A percentile compares a stretch with the other conserved stretches of the same genome.
Conservation (phyloP, 1,139 yeast species). For the Yamadazyma jaroonii region DNA sequence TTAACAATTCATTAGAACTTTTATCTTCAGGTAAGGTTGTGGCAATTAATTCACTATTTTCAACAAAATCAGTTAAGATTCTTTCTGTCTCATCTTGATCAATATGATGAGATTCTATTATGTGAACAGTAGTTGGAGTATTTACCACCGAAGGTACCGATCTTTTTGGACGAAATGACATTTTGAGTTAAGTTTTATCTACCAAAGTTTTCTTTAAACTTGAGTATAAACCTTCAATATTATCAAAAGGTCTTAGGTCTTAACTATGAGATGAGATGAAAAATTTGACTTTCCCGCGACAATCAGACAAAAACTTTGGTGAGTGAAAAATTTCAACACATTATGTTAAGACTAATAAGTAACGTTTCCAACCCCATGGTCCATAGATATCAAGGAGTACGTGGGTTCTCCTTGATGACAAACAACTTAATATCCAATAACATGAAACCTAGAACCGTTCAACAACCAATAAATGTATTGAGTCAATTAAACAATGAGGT, state of each 20-base stretch:
- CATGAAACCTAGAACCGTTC: constrained; percentile 4
- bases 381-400: constrained; percentile 1
- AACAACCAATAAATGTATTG: background rate
- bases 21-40: constrained; percentile 18
- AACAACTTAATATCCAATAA: constrained; percentile 1
- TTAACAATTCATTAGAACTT: constrained; percentile 8
- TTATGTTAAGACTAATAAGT: constrained; percentile 1
- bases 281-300: constrained; percentile 2
- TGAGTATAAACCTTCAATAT: too few species aligned
- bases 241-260: too few species aligned
- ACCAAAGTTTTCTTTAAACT: too few species aligned
- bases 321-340: too few species aligned
- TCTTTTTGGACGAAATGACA: constrained; percentile 37
- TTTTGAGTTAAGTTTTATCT: constrained; percentile 8
- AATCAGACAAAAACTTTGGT: background rate
- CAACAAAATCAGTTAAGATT: constrained; percentile 45
- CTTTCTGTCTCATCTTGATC: constrained; percentile 43
- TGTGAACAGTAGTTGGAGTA: constrained; percentile 46
- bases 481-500: constrained; percentile 1
- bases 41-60: constrained; percentile 30
- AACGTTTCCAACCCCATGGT: background rate
- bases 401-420: constrained; percentile 4
- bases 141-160: constrained; percentile 45
- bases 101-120: constrained; percentile 26
- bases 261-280: constrained; percentile 6